Evolutionary conservation across 176 grass and related monocot genomes (phyloP).

Genomic region (Hyparrhenia diplandra): DNA sequence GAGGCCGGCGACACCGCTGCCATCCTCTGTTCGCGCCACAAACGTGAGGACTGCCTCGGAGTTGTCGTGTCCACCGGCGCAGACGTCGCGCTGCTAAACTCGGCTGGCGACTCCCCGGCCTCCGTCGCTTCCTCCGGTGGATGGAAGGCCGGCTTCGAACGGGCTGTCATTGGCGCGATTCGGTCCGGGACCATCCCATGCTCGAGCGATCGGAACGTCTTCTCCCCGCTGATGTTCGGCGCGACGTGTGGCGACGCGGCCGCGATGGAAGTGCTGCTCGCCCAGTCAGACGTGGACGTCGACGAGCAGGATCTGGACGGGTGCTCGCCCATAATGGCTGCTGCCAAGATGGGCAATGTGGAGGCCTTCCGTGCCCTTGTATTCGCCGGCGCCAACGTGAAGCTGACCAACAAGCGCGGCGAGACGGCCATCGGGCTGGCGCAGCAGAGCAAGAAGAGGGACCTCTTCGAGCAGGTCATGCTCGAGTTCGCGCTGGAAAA

Average conservation of each 20-base stretch:
- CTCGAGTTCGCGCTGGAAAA: slow-evolving; percentile 84
- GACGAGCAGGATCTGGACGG: slow-evolving; percentile 59
- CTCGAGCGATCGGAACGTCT: slow-evolving; percentile 57
- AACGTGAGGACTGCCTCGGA: slow-evolving; percentile 60
- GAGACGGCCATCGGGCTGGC: slow-evolving; percentile 55
- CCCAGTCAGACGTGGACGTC: slow-evolving; percentile 46
- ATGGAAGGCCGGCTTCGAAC: slow-evolving; percentile 55
- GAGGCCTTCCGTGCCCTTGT: slow-evolving; percentile 68
- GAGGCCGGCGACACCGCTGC: slow-evolving; percentile 51
- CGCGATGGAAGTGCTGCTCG: slow-evolving; percentile 53
- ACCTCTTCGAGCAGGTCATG: slow-evolving; percentile 94
- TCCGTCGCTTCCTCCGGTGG: slow-evolving; percentile 37
- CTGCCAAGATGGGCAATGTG: slow-evolving; percentile 68
- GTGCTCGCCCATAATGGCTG: slow-evolving; percentile 54
- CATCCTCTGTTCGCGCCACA: slow-evolving; percentile 57
- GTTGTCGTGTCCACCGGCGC: slow-evolving; percentile 55
- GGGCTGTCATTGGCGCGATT: slow-evolving; percentile 42
- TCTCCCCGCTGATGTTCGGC: slow-evolving; percentile 61
- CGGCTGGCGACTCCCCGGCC: slow-evolving; percentile 36
- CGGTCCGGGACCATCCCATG: slow-evolving; percentile 45
- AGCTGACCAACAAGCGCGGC: slow-evolving; percentile 44
- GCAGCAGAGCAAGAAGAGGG: slow-evolving; percentile 70
- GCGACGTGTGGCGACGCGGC: slow-evolving; percentile 46
- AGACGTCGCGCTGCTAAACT: slow-evolving; percentile 68
- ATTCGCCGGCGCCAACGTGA: slow-evolving; percentile 69